phyloP scores from a whole-genome alignment of 352 stramenopile species.

The Globisporangium heterothallicum region DNA sequence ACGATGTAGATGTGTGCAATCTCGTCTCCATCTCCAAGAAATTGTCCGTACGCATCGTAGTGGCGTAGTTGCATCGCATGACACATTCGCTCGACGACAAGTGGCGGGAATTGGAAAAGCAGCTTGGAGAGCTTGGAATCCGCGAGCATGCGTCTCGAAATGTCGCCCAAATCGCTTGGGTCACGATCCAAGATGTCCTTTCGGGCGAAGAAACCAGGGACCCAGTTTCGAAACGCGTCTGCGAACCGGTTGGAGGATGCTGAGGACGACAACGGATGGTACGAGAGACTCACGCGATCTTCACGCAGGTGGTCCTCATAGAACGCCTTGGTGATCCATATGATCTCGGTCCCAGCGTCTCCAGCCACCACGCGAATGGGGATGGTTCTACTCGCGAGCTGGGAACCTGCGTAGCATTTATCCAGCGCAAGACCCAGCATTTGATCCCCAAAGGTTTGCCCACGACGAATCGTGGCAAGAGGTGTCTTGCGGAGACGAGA shows the following conservation, averaged over 20 bases:
- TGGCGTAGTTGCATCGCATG: constrained; percentile 36
- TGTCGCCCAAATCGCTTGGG: constrained; percentile 3
- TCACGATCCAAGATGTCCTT: constrained; percentile 1
- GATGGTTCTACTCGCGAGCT: constrained; percentile 9
- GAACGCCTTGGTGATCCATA: constrained; percentile 31
- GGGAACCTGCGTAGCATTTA: constrained; percentile 8
- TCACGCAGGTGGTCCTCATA: constrained; percentile 32
- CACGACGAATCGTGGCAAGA: constrained; percentile 26
- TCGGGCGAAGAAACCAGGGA: constrained; percentile 3
- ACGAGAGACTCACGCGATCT: constrained; percentile 35
- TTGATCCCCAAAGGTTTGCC: constrained; percentile 53
- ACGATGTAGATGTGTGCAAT: constrained; percentile 33
- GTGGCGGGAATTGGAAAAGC: constrained; percentile 50
- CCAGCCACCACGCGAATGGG: constrained; percentile 29
- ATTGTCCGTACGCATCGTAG: constrained; percentile 10
- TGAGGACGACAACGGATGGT: constrained; percentile 19
- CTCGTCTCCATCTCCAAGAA: constrained; percentile 17
- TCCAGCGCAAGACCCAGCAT: constrained; percentile 37
- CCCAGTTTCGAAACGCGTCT: constrained; percentile 10
- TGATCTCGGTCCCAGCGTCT: constrained; percentile 40
- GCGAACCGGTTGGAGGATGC: background rate
- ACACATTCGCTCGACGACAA: constrained; percentile 46
- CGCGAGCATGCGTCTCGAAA: constrained; percentile 22
- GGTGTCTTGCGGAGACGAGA: constrained; percentile 6
- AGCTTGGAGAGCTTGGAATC: constrained; percentile 29